These are phyloP conservation scores for Colletotrichum ledebouriae DNA, from an alignment of 2,329 filamentous ascomycete species.

Conservation along the genomic window DNA sequence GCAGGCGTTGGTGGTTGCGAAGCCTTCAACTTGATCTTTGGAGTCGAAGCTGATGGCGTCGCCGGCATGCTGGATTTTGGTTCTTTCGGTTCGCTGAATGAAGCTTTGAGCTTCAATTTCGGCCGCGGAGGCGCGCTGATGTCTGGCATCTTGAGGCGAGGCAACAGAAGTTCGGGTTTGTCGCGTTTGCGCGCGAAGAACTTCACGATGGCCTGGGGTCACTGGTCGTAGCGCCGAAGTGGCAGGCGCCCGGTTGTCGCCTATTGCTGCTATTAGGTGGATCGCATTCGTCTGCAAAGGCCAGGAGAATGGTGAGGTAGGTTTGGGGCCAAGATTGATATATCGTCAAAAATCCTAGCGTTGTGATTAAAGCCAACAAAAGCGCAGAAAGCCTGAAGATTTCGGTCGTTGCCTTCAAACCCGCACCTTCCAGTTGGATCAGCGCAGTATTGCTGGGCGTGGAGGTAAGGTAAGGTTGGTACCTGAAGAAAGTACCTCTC, in stretches of 20 bases:
- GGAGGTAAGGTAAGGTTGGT: background rate
- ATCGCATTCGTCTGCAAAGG: background rate
- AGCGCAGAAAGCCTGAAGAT: background rate
- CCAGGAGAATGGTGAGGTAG: too few species aligned
- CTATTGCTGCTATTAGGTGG: background rate
- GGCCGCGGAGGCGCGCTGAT: conserved; percentile 43
- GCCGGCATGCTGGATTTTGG: conserved; percentile 35
- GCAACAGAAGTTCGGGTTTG: background rate
- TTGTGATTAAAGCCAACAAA: too few species aligned
- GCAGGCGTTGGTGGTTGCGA: conserved; percentile 57
- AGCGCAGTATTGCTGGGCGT: background rate
- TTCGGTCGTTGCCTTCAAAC: background rate
- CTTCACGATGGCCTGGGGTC: background rate
- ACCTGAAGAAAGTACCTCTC: conserved; percentile 10
- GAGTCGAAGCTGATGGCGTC: conserved; percentile 42
- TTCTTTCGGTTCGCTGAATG: conserved; percentile 39
- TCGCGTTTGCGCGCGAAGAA: background rate
- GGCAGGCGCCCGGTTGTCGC: conserved; percentile 17
- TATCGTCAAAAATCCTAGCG: too few species aligned
- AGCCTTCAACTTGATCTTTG: conserved; percentile 57
- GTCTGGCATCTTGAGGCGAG: conserved; percentile 34
- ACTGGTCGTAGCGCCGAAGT: background rate
- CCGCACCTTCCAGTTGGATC: conserved; percentile 3
- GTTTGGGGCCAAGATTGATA: too few species aligned
- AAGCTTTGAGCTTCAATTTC: conserved; percentile 46